Evolutionary conservation across 1,284 basidiomycete genomes (phyloP).

Genomic region (Malassezia furfur): DNA sequence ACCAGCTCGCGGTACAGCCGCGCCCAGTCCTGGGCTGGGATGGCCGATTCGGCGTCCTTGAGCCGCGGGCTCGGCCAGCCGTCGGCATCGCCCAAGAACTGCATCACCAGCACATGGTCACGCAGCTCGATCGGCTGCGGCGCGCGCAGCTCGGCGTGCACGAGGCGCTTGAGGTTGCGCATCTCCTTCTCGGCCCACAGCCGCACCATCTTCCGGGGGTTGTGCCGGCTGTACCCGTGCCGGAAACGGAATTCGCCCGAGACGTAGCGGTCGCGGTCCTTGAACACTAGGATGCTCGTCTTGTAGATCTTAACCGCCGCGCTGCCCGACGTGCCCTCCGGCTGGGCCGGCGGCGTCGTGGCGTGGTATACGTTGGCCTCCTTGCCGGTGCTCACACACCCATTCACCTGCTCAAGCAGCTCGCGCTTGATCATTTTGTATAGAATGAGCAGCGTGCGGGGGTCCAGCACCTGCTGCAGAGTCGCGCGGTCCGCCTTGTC

Average conservation of each 20-base stretch:
- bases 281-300: slow-evolving; percentile 93
- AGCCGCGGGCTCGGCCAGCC: slow-evolving; percentile 41
- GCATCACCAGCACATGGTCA: slow-evolving; percentile 95
- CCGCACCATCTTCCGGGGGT: slow-evolving; percentile 96
- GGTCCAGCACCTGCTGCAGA: slow-evolving; percentile 44
- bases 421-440: slow-evolving; percentile 45
- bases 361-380: slow-evolving; percentile 47
- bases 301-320: slow-evolving; percentile 88
- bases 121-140: slow-evolving; percentile 84
- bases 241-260: slow-evolving; percentile 81
- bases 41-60: slow-evolving; percentile 38
- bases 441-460: slow-evolving; percentile 42
- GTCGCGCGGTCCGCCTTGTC: slow-evolving; percentile 47
- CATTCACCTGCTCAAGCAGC: slow-evolving; percentile 35
- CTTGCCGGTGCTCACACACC: slow-evolving; percentile 43
- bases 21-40: slow-evolving; percentile 20
- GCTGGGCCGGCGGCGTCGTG: slow-evolving; percentile 19
- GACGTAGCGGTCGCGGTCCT: slow-evolving; percentile 90
- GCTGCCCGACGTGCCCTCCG: slow-evolving; percentile 17
- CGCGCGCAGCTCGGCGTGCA: slow-evolving; percentile 69
- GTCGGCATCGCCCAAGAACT: slow-evolving; percentile 62
- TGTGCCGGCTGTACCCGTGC: slow-evolving; percentile 78
- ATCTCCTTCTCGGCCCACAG: slow-evolving; percentile 99
- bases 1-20: slow-evolving; percentile 71
- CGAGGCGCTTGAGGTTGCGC: slow-evolving; percentile 80